Base-by-base conservation (phyloP, 371 early-diverging fungal genomes). In the Mucor lusitanicus region DNA sequence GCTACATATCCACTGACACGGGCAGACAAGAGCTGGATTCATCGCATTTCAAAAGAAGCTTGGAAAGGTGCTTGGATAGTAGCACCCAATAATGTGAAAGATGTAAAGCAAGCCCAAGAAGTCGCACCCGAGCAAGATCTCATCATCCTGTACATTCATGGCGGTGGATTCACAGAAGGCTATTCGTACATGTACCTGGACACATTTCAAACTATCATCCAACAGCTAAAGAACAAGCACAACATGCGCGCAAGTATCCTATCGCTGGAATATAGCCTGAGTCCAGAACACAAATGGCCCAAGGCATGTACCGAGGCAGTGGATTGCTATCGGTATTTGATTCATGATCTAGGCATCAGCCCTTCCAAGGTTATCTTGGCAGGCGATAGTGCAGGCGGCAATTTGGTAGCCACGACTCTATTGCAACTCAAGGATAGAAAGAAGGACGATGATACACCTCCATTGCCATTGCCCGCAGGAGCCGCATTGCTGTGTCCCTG, bases 31-130 rank as follows among this genome's bases (percentile, higher is more conserved):
- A 33, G 42, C 2, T 72, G 72, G 76, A 59, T 75, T 25, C 48
- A 65, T 19, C 56, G 57, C 27, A 30, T 69, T 0, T 58, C 42
- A 23, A 25, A 63, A 13, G 61, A 67, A 3, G 37, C 57, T 1
- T 72, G 76, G 76, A 69, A 69, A 46, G 76, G 76, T 12, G 59
- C 58, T 0, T 76, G 72, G 72, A 76, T n/a, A n/a, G n/a, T 76
- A 25, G 68, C 59, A 13, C 65, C 66, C 9, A n/a, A n/a, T n/a
- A 23, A 59, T 19, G 27, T 72, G 12, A 64, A 59, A 33, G 32
- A 50, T 19, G 5, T 61, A 0, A 50, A 19, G 12, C 59, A 70
- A 44, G 59, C 57, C 8, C 72, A 74, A 25, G 62, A 69, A 2
- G 48, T 40, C 17, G 66, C 59, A 0, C 17, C 54, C 5, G 64